Percentiles rank a stretch among this genome's conserved stretches.
These are phyloP conservation scores for Camellia japonica DNA, from an alignment of 148 eudicot species.

Conservation along the genomic window DNA sequence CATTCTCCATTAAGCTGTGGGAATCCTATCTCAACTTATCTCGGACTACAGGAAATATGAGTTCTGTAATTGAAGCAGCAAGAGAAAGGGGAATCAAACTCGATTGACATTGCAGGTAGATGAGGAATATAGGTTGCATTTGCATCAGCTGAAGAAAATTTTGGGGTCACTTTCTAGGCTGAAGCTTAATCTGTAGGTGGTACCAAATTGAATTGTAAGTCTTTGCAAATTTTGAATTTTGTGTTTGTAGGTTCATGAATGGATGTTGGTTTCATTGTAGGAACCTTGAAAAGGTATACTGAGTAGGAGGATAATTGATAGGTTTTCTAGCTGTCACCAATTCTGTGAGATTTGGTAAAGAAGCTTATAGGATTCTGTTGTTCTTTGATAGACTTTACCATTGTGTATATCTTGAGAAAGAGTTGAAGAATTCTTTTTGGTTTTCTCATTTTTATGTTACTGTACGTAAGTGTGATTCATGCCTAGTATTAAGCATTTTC, in stretches of 20 bases:
- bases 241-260: neutral
- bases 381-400: too few species aligned
- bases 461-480: neutral
- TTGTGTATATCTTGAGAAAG: too few species aligned
- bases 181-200: neutral
- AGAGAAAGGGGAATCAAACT: conserved; percentile 50
- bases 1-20: conserved; percentile 63
- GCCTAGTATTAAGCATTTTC: neutral
- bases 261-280: neutral
- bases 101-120: conserved; percentile 17
- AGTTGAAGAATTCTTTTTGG: too few species aligned
- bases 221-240: conserved; percentile 1
- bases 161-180: neutral
- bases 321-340: conserved; percentile 10
- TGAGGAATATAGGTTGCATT: neutral
- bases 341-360: neutral
- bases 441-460: neutral
- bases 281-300: neutral
- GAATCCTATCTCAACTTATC: conserved; percentile 46
- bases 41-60: conserved; percentile 18
- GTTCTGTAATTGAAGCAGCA: conserved; percentile 44
- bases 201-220: conserved; percentile 10
- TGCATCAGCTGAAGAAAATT: neutral
- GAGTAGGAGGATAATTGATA: neutral
- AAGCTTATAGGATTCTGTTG: neutral